These are phyloP conservation scores for Daldinia sp. DNA, from an alignment of 2,329 filamentous ascomycete genomes.

Conservation along the genomic window DNA sequence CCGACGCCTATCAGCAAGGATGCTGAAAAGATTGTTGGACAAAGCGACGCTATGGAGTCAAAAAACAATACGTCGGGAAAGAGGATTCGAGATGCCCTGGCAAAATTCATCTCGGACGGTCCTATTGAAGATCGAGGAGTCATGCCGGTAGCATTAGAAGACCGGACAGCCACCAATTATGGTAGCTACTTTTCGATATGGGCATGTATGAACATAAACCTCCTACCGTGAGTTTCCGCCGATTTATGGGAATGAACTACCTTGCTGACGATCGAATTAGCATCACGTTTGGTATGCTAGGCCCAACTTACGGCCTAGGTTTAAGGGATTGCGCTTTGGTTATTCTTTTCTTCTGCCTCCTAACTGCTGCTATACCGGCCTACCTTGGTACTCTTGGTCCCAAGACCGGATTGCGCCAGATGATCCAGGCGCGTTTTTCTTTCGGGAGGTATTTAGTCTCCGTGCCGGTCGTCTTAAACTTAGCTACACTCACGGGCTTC, in stretches of 20 bases:
- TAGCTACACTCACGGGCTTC: slow-evolving; percentile 70
- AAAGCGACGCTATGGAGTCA: slow-evolving; percentile 14
- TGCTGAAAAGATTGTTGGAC: slow-evolving; percentile 23
- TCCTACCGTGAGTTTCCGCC: slow-evolving; percentile 40
- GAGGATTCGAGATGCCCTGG: slow-evolving; percentile 5
- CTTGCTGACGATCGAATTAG: slow-evolving; percentile 44
- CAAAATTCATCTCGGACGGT: slow-evolving; percentile 26
- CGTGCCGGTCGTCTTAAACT: slow-evolving; percentile 68
- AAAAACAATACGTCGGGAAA: background rate
- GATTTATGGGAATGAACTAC: background rate
- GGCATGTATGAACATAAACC: slow-evolving; percentile 44
- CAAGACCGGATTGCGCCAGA: slow-evolving; percentile 70
- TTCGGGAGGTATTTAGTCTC: slow-evolving; percentile 68
- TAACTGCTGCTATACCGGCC: slow-evolving; percentile 62
- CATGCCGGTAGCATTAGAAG: slow-evolving; percentile 43
- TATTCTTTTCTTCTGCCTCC: slow-evolving; percentile 69
- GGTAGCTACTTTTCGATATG: slow-evolving; percentile 46
- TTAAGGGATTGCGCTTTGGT: slow-evolving; percentile 65
- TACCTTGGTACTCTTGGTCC: slow-evolving; percentile 67
- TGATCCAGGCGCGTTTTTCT: slow-evolving; percentile 70
- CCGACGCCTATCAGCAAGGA: slow-evolving; percentile 7
- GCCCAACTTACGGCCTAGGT: slow-evolving; percentile 61
- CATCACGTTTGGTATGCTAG: slow-evolving; percentile 71
- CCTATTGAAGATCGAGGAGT: slow-evolving; percentile 43
- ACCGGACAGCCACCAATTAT: slow-evolving; percentile 43